A percentile compares a stretch with the other conserved stretches of the same genome.
Conservation (phyloP, 345 rosid genomes). For the Eucalyptus sp. region DNA sequence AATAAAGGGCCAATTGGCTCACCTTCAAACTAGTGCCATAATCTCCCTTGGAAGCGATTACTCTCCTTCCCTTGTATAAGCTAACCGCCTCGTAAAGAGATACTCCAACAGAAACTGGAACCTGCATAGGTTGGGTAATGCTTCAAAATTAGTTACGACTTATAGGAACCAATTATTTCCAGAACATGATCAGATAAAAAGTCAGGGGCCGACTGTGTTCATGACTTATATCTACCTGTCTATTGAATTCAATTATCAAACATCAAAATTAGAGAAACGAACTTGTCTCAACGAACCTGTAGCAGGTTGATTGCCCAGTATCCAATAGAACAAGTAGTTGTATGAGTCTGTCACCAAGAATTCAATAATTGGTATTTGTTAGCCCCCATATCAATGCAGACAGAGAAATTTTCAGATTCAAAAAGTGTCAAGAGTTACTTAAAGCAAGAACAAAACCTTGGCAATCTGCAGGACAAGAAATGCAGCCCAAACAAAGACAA, state of each 20-base stretch:
- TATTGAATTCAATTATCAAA: not conserved
- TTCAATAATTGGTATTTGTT: not conserved
- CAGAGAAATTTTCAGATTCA: not conserved
- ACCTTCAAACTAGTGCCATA: slow-evolving; percentile 17
- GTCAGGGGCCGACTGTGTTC: not conserved
- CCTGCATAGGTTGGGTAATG: slow-evolving; percentile 8
- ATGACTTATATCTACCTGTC: not conserved
- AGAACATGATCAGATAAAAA: not conserved
- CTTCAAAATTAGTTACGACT: not conserved
- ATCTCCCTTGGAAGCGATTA: slow-evolving; percentile 56
- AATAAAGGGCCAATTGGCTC: slow-evolving; percentile 41
- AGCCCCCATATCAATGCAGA: not conserved
- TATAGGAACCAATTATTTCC: not conserved
- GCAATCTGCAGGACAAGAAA: slow-evolving; percentile 56
- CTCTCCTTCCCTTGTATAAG: slow-evolving; percentile 53
- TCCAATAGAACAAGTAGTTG: slow-evolving; percentile 41
- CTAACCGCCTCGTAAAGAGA: slow-evolving; percentile 52
- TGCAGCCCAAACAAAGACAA: slow-evolving; percentile 63
- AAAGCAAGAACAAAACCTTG: slow-evolving; percentile 27
- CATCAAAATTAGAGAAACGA: not conserved
- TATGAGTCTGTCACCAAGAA: slow-evolving; percentile 27
- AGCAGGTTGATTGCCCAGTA: slow-evolving; percentile 58
- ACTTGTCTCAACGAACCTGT: slow-evolving; percentile 27
- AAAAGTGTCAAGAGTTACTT: not conserved
- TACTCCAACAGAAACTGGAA: slow-evolving; percentile 63